These are phyloP conservation scores for Yarrowia keelungensis DNA, from an alignment of 805 yeast genomes.

Conservation along the genomic window DNA sequence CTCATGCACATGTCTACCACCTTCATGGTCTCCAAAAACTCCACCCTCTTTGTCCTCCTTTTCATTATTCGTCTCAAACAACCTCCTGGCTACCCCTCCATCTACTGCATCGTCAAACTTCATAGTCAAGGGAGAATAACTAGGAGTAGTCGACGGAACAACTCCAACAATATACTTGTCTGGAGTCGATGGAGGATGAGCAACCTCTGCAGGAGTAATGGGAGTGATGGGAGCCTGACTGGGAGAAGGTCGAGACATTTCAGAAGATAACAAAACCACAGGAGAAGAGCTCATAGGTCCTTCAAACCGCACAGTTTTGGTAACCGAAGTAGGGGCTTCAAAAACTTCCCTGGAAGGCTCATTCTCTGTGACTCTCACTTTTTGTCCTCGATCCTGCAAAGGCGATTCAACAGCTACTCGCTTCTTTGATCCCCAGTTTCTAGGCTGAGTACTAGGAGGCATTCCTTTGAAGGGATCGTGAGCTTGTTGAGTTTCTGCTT, in stretches of 20 bases:
- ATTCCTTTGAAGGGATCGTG: background rate
- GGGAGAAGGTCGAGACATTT: background rate
- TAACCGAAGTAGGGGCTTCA: background rate
- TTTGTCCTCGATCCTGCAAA: background rate
- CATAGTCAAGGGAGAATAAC: constrained; percentile 17
- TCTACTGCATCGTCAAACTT: constrained; percentile 1
- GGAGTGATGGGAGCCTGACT: constrained; percentile 26
- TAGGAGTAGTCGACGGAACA: constrained; percentile 28
- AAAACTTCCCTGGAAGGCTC: background rate
- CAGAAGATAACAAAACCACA: constrained; percentile 7
- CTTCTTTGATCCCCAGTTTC: background rate
- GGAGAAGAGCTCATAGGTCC: constrained; percentile 18
- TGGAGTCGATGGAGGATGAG: constrained; percentile 9
- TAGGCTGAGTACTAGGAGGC: constrained; percentile 26
- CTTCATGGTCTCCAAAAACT: background rate
- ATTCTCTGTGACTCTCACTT: background rate
- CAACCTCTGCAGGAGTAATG: constrained; percentile 16
- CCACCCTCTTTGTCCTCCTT: background rate
- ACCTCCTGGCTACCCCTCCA: constrained; percentile 23
- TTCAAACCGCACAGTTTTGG: constrained; percentile 17
- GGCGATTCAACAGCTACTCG: constrained; percentile 15
- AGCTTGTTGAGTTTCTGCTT: background rate
- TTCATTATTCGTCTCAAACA: background rate
- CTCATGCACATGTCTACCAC: background rate
- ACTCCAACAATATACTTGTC: constrained; percentile 2